Evolutionary conservation across 2,329 filamentous ascomycete species (phyloP), one percentile per base, ranked within the genome.

Genomic region (Paraphoma chrysanthemicola): DNA sequence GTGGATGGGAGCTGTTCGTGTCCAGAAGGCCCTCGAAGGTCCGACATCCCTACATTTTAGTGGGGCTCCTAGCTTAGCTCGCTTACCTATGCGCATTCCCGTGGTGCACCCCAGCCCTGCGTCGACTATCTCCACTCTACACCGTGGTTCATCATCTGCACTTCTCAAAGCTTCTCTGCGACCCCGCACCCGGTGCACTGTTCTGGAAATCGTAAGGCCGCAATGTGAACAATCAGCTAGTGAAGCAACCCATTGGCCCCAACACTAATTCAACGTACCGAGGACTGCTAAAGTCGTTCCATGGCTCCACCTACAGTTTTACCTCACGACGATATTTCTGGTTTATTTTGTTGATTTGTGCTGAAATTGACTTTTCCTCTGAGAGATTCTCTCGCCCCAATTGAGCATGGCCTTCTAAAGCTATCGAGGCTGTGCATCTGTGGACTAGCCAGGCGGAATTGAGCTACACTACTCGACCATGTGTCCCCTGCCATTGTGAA

Each of bases 11-110:
- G 48, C 44, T 45, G 39, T 39, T 51, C 54, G 48, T 56, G 54
- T 42, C 39, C 39, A 63, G 62, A 65, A 65, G 49, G 54, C 48
- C 57, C 61, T 62, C 59, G 61, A 62, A 66, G 31, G 44, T 63
- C 51, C 30, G 45, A 36, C 44, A 49, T 52, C 62, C 62, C 57
- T 63, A 57, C 57, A 49, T 52, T 7, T 29, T 29, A 53, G 45
- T 44, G 44, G 51, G 44, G 29, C 31, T 54, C 50, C 53, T 36
- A 53, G 39, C 30, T 51, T 47, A 16, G 44, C 52, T 51, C 33
- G 47, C 43, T 45, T 42, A 33, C 10, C 14, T 36, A 36, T 36
- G 33, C 33, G 33, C 33, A 10, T 36, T 36, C 33, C 33, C 33
- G 33, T 36, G 33, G 33, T 36, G 10, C 33, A 36, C 23, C 33